Evolutionary conservation across 371 early-diverging fungal species (phyloP).

Genomic region (Lichtheimia corymbifera): DNA sequence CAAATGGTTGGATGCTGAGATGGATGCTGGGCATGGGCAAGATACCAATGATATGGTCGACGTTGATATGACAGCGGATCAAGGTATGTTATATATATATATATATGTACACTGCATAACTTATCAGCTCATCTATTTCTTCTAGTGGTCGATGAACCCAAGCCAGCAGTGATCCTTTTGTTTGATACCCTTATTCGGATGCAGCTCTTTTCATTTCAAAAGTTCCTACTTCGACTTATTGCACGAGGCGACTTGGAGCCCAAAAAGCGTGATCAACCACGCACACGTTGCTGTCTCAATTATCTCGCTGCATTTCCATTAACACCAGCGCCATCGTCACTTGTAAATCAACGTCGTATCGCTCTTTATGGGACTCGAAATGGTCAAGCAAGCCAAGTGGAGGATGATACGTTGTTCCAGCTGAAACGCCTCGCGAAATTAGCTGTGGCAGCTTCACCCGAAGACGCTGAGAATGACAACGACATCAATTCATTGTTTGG

Average conservation of each 20-base stretch:
- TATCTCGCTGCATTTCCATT: conserved; percentile 59
- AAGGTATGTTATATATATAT: too few species aligned
- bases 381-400: conserved; percentile 21
- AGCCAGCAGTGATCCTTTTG: conserved; percentile 30
- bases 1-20: conserved; percentile 39
- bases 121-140: not conserved
- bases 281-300: conserved; percentile 50
- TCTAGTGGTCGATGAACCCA: conserved; percentile 2
- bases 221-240: conserved; percentile 62
- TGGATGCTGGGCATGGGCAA: conserved; percentile 5
- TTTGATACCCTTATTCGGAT: conserved; percentile 63
- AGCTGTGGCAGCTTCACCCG: conserved; percentile 26
- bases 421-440: conserved; percentile 32
- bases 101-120: too few species aligned
- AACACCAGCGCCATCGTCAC: conserved; percentile 37
- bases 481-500: conserved; percentile 33
- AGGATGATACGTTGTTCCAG: conserved; percentile 22
- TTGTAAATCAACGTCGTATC: conserved; percentile 61
- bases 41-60: conserved; percentile 1
- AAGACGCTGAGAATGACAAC: conserved; percentile 1
- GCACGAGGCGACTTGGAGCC: conserved; percentile 65
- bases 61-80: conserved; percentile 7
- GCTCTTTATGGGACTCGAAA: conserved; percentile 39
- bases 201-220: conserved; percentile 63
- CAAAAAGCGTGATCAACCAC: conserved; percentile 34